Evolutionary conservation across 1,284 basidiomycete genomes (phyloP), one percentile per base, ranked within the genome.

Genomic region (Xerocomus nothofagi): DNA sequence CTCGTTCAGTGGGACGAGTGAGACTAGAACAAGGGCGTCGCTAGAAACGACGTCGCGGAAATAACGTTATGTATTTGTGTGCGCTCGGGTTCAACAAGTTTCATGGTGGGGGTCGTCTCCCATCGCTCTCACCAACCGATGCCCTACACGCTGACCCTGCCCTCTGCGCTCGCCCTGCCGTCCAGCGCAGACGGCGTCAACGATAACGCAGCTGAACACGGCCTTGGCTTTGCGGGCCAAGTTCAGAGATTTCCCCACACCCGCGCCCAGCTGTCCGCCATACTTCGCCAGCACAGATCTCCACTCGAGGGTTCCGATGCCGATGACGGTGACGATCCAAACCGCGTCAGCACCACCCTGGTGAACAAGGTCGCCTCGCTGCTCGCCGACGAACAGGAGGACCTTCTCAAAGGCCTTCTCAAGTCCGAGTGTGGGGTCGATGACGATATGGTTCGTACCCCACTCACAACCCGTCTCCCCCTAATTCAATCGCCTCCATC

Each of bases 371-470:
- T 93, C 12, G 86, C 89, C 24, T 71, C 74, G 4, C 71, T 91
- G 42, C 79, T 96, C 39, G 81, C 81, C 39, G 81, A 85, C 50
- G 93, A 96, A 68, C 82, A 87, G 52, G 92, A 94, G 69, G 93
- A 95, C 52, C 82, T 85, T 48, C 80, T 95, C 62, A 93, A 93
- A 72, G 62, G 68, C 3, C 60, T 92, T 27, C 76, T 96, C 51
- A 88, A 82, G 66, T 77, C 78, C 27, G 81, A 79, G 33, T 88
- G 86, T 61, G 78, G 77, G 6, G 80, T 91, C 58, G 81, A 91
- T 60, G 84, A 88, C 54, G 86, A 88, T 60, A 82, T 82, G 69
- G 91, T 93, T 54, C 63, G 72, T 62, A 26, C 15, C 38, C 39
- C 32, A 11, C 39, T 41, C n/a, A 18, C 44, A 42, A 26, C 62